Evolutionary conservation across 371 early-diverging fungal genomes (phyloP), one percentile per base, ranked within the genome.

Genomic region (Nematocida ironsii): DNA sequence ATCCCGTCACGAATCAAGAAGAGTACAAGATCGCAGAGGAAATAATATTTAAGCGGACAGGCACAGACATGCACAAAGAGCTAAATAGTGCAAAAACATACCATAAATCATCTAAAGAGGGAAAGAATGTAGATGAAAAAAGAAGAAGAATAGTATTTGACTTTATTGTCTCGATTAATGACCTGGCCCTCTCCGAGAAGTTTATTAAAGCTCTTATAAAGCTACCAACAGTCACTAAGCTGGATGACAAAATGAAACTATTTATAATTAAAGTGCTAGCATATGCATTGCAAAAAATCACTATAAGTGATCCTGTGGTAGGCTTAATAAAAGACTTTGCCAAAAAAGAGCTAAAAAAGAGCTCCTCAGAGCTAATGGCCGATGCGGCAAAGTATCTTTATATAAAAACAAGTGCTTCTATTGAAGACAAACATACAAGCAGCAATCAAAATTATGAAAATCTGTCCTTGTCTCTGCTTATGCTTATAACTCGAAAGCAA

Each of bases 1-100:
- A 78, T 44, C 70, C 69, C 1, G 60, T 40, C 39, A 78, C 80
- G 44, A 27, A 58, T 6, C 40, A 78, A 70, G 80, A 78, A 57
- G 80, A 78, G 16, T 68, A 39, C 60, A 44, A 25, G 13, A 48
- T 70, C 11, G 13, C 47, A 39, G 80, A 78, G 69, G 69, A 78
- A 48, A 78, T 71, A 33, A 4, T 70, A 13, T 78, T 68, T 47
- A 70, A 69, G 25, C 7, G 70, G 11, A 4, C 71, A 18, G 67
- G 69, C 11, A 68, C 70, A 27, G 57, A 58, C 45, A 25, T 20
- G 68, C 58, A 48, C 13, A 18, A 78, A 60, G 55, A 52, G 45
- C 13, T 40, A 11, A 27, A 78, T 6, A 40, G 33, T 6, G 52
- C 52, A 39, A 58, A 25, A 57, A 25, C 42, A 39, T 78, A 75